These are phyloP conservation scores for Ceratocystis alfenasii DNA, from an alignment of 2,329 filamentous ascomycete species.

Conservation along the genomic window DNA sequence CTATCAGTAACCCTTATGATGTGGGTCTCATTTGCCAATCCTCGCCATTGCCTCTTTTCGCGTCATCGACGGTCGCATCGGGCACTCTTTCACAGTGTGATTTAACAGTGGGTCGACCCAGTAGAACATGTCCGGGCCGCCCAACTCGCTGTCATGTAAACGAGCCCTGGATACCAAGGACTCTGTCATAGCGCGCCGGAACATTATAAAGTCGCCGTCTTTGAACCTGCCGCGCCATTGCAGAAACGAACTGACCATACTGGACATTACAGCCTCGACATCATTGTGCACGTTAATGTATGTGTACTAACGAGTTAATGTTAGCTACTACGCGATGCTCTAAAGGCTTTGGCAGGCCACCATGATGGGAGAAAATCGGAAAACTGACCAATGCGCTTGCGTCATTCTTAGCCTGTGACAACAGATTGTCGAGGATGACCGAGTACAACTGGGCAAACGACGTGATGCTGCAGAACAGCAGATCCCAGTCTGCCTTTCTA, in stretches of 20 bases:
- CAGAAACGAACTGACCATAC: not conserved
- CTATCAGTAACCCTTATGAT: no score
- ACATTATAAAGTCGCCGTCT: not conserved
- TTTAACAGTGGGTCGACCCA: not conserved
- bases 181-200: not conserved
- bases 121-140: not conserved
- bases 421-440: constrained; percentile 2
- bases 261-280: constrained; percentile 2
- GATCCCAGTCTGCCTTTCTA: constrained; percentile 3
- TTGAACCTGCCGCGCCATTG: not conserved
- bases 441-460: constrained; percentile 12
- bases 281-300: constrained; percentile 4
- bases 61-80: not conserved
- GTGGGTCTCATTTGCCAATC: not conserved
- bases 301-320: not conserved
- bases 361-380: no score
- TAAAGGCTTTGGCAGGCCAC: not conserved
- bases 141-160: not conserved
- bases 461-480: constrained; percentile 8
- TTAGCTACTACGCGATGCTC: no score
- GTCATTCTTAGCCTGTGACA: not conserved
- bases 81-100: not conserved
- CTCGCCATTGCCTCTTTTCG: not conserved
- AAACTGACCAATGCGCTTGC: not conserved
- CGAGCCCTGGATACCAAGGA: not conserved